Evolutionary conservation across 345 rosid genomes (phyloP).

Genomic region (Eucalyptus grandis): DNA sequence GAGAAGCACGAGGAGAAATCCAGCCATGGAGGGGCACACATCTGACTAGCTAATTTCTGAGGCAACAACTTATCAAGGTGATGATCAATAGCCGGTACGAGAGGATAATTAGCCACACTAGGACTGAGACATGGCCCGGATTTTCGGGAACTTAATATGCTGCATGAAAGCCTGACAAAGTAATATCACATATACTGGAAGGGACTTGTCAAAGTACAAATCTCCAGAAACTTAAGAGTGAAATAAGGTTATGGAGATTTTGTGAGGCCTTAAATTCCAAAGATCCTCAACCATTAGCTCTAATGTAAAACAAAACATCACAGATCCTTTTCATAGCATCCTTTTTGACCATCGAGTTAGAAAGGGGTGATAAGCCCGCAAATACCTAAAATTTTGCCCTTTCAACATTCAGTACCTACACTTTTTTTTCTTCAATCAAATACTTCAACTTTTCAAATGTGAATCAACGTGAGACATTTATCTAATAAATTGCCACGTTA

Average conservation of each 20-base stretch:
- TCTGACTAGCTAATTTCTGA: background rate
- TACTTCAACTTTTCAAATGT: background rate
- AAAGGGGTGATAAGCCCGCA: background rate
- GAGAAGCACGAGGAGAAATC: background rate
- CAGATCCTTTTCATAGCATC: background rate
- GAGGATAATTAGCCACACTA: background rate
- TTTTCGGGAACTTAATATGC: background rate
- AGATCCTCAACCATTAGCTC: background rate
- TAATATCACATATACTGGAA: background rate
- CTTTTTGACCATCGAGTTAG: background rate
- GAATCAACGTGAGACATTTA: background rate
- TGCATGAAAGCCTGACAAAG: background rate
- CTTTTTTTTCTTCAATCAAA: background rate
- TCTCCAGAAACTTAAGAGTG: background rate
- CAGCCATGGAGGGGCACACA: background rate
- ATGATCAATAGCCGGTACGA: background rate
- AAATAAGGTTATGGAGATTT: background rate
- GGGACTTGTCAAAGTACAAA: background rate
- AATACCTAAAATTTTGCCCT: background rate
- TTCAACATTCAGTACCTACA: background rate
- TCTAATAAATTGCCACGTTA: background rate
- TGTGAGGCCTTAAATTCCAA: background rate
- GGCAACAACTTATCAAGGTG: background rate
- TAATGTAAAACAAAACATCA: background rate
- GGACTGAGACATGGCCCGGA: background rate